Evolutionary conservation across 257 asterid genomes (phyloP).

Genomic region (Jaltomata sinuosa): DNA sequence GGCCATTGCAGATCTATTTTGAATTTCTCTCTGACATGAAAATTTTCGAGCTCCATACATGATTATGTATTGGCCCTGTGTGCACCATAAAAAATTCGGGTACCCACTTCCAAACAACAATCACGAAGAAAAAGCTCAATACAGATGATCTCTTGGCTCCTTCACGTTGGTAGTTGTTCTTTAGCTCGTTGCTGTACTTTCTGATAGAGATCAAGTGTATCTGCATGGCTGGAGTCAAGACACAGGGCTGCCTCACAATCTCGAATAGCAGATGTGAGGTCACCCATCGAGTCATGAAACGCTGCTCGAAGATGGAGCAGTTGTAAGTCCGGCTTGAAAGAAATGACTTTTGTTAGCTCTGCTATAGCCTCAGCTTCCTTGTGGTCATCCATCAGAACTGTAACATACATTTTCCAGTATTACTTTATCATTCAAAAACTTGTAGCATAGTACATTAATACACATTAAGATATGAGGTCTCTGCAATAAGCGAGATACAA

Average conservation of each 20-base stretch:
- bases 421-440: not conserved
- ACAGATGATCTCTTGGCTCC: constrained; percentile 13
- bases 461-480: not conserved
- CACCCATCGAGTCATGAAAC: constrained; percentile 75
- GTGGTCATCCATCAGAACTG: constrained; percentile 91
- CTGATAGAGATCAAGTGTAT: constrained; percentile 55
- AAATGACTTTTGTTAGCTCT: constrained; percentile 72
- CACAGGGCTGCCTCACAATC: constrained; percentile 94
- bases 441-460: not conserved
- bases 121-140: constrained; percentile 7
- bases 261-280: constrained; percentile 38
- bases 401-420: not conserved
- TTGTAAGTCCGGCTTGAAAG: constrained; percentile 79
- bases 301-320: constrained; percentile 94
- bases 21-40: constrained; percentile 7
- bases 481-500: not conserved
- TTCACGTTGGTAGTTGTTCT: constrained; percentile 34
- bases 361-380: constrained; percentile 76
- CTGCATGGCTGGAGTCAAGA: constrained; percentile 68
- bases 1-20: constrained; percentile 15
- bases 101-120: constrained; percentile 5
- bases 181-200: constrained; percentile 36
- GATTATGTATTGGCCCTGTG: constrained; percentile 7
- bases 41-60: constrained; percentile 9
- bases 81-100: constrained; percentile 13